A percentile compares a stretch with the other conserved stretches of the same genome.
Conservation (phyloP, 176 grass and related monocot species). For the Avena atlantica region DNA sequence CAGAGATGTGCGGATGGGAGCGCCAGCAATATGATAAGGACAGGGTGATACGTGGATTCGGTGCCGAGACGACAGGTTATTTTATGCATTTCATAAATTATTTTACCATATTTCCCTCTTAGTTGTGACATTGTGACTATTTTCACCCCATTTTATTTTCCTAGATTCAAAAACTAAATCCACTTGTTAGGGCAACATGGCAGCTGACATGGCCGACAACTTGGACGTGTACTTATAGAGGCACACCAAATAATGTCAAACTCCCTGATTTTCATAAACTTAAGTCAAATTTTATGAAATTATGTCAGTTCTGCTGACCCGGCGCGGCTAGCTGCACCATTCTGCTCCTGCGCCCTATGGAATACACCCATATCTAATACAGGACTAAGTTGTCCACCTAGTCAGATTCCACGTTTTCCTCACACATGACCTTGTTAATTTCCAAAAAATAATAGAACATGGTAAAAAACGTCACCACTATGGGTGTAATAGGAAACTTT, state of each 20-base stretch:
- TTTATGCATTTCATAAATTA: conserved; percentile 20
- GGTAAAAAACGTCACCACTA: neutral
- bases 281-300: no score
- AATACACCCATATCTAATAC: neutral
- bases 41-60: conserved; percentile 55
- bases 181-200: no score
- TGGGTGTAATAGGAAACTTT: neutral
- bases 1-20: conserved; percentile 91
- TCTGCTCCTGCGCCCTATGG: neutral
- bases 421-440: neutral
- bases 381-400: neutral
- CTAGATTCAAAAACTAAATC: no score
- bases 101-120: neutral
- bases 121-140: no score
- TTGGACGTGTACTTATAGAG: no score
- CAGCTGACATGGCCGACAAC: no score
- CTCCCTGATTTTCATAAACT: no score
- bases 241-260: no score
- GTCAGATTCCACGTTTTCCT: neutral
- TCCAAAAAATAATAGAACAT: neutral
- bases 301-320: no score
- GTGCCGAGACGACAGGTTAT: conserved; percentile 61
- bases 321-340: neutral
- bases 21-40: conserved; percentile 62
- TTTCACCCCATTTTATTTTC: no score